phyloP scores from a whole-genome alignment of 1,284 basidiomycete genomes.

The Xerocomus tenax region DNA sequence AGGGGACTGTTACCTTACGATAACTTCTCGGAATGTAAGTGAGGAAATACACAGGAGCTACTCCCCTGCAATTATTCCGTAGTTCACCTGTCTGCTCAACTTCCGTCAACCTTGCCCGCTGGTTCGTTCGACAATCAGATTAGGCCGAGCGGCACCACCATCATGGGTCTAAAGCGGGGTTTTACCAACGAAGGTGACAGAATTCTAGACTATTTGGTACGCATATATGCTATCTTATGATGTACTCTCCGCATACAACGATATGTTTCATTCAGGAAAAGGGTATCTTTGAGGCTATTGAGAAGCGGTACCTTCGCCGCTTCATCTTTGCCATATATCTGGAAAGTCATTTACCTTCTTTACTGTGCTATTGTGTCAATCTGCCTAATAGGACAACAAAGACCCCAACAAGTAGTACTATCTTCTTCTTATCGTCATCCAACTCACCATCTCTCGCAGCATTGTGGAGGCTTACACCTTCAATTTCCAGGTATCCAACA shows the following conservation, averaged over 20 bases:
- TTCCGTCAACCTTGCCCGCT: conserved; percentile 11
- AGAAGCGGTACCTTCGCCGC: conserved; percentile 66
- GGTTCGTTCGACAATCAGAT: conserved; percentile 22
- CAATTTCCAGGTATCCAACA: conserved; percentile 55
- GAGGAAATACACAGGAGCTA: background rate
- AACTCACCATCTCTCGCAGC: conserved; percentile 34
- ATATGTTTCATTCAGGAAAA: conserved; percentile 45
- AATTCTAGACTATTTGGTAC: conserved; percentile 68
- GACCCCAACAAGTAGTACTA: conserved; percentile 65
- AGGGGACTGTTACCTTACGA: conserved; percentile 60
- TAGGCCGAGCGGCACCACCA: conserved; percentile 25
- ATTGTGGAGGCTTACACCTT: conserved; percentile 77
- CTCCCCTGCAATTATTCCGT: background rate
- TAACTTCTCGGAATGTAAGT: conserved; percentile 66
- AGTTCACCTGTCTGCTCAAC: conserved; percentile 30
- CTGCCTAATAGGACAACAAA: conserved; percentile 49
- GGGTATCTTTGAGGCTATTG: conserved; percentile 71
- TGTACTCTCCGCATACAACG: conserved; percentile 5
- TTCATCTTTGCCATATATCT: conserved; percentile 79
- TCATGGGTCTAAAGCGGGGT: conserved; percentile 63
- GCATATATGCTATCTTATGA: conserved; percentile 21
- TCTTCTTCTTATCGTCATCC: conserved; percentile 15
- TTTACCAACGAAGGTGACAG: conserved; percentile 73
- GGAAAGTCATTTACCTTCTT: conserved; percentile 34
- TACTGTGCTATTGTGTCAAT: conserved; percentile 1